Evolutionary conservation across 306 rosid genomes (phyloP).

Genomic region (Datisca glomerata): DNA sequence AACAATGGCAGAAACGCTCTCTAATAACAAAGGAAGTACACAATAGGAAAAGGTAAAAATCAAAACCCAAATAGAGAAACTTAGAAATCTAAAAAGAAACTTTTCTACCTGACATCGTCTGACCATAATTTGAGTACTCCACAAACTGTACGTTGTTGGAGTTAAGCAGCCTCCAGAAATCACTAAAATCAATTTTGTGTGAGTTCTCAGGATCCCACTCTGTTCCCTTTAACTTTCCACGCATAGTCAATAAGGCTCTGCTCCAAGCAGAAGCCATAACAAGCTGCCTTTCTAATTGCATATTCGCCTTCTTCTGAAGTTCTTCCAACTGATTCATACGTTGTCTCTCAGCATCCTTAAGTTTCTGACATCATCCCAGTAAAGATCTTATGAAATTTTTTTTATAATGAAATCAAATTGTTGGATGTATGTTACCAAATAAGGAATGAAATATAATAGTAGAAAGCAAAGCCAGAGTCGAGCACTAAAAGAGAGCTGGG

Average conservation of each 20-base stretch:
- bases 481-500: background rate
- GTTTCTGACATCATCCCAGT: conserved; percentile 36
- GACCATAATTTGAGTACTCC: conserved; percentile 93
- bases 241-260: conserved; percentile 55
- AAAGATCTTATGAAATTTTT: conserved; percentile 3
- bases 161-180: conserved; percentile 68
- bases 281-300: conserved; percentile 95
- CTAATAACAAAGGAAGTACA: no score
- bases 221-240: conserved; percentile 79
- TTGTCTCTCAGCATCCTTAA: conserved; percentile 67
- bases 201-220: conserved; percentile 96
- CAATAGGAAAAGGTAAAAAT: no score
- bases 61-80: no score
- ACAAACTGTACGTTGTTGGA: conserved; percentile 67
- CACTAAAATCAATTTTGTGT: conserved; percentile 67
- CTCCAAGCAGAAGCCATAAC: conserved; percentile 91
- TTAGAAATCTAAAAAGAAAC: background rate
- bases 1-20: no score
- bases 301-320: conserved; percentile 58
- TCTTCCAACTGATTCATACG: conserved; percentile 69
- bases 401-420: background rate
- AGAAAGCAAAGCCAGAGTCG: background rate
- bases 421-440: background rate
- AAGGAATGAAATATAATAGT: background rate
- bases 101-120: conserved; percentile 61